Conservation (phyloP, 2,329 filamentous ascomycete species). For the Westerdykella ornata region DNA sequence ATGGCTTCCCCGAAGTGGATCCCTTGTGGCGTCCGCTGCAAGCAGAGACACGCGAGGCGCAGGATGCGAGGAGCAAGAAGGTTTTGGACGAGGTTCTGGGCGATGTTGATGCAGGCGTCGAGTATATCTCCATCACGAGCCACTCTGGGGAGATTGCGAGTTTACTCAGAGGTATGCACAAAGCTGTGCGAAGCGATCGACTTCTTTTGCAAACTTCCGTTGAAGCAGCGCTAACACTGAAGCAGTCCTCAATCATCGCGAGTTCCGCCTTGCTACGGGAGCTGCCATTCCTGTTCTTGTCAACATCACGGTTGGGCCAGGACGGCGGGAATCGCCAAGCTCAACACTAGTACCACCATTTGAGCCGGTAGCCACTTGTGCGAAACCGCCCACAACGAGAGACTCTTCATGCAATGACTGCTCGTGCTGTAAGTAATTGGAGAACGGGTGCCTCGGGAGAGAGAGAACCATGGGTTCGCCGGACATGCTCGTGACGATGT, state of each 20-base stretch:
- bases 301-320: slow-evolving; percentile 46
- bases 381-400: slow-evolving; percentile 21
- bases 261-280: slow-evolving; percentile 58
- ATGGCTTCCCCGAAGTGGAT: slow-evolving; percentile 55
- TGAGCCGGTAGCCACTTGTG: slow-evolving; percentile 22
- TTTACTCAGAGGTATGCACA: slow-evolving; percentile 38
- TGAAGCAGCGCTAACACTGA: not conserved
- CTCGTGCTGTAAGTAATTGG: slow-evolving; percentile 24
- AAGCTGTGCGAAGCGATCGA: not conserved
- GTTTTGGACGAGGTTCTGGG: slow-evolving; percentile 51
- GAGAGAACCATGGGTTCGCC: too few species aligned
- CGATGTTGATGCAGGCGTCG: slow-evolving; percentile 36
- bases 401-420: slow-evolving; percentile 33
- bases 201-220: too few species aligned
- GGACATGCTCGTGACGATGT: too few species aligned
- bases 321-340: slow-evolving; percentile 25
- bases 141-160: slow-evolving; percentile 55
- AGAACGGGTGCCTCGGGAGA: too few species aligned
- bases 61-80: slow-evolving; percentile 42
- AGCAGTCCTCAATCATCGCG: slow-evolving; percentile 52
- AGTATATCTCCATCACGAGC: slow-evolving; percentile 50
- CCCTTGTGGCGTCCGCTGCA: slow-evolving; percentile 46
- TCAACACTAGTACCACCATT: slow-evolving; percentile 22
- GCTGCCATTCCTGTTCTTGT: slow-evolving; percentile 62
- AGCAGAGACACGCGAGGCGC: slow-evolving; percentile 47